Evolutionary conservation across 1,139 yeast species (phyloP).

Genomic region (Blastobotrys malaysiensis): DNA sequence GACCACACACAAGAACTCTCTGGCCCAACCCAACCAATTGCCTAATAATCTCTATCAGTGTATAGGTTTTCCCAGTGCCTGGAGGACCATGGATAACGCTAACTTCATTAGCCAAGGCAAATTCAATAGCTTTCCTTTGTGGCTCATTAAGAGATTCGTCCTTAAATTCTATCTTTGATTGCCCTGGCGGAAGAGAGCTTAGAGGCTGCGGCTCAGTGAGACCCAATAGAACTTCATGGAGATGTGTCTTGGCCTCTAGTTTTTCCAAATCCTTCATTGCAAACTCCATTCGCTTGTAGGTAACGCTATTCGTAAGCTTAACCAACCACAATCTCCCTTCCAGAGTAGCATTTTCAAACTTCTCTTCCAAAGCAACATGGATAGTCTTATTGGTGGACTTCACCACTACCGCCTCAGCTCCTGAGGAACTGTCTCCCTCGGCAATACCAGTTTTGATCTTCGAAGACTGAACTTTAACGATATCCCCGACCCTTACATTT

Average conservation of each 20-base stretch:
- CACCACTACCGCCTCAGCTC: conserved; percentile 57
- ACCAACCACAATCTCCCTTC: conserved; percentile 36
- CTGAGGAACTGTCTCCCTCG: conserved; percentile 22
- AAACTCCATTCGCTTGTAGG: conserved; percentile 70
- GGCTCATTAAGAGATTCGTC: conserved; percentile 59
- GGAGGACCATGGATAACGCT: conserved; percentile 73
- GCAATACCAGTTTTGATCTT: conserved; percentile 14
- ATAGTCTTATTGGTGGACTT: conserved; percentile 44
- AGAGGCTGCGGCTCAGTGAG: conserved; percentile 3
- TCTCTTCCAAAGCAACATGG: conserved; percentile 58
- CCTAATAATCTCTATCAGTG: conserved; percentile 75
- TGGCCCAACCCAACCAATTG: conserved; percentile 61
- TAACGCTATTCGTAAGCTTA: conserved; percentile 36
- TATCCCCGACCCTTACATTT: conserved; percentile 71
- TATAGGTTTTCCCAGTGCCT: conserved; percentile 80
- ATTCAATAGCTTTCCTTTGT: conserved; percentile 60
- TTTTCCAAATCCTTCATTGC: conserved; percentile 50
- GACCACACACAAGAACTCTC: conserved; percentile 84
- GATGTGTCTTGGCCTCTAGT: conserved; percentile 13
- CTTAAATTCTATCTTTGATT: conserved; percentile 35
- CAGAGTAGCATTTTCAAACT: conserved; percentile 33
- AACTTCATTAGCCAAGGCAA: conserved; percentile 45
- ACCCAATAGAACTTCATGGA: conserved; percentile 10
- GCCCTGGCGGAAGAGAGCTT: conserved; percentile 3
- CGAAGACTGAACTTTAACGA: conserved; percentile 35